Conservation (phyloP, 2,329 filamentous ascomycete genomes). For the Tolypocladium tundrense region DNA sequence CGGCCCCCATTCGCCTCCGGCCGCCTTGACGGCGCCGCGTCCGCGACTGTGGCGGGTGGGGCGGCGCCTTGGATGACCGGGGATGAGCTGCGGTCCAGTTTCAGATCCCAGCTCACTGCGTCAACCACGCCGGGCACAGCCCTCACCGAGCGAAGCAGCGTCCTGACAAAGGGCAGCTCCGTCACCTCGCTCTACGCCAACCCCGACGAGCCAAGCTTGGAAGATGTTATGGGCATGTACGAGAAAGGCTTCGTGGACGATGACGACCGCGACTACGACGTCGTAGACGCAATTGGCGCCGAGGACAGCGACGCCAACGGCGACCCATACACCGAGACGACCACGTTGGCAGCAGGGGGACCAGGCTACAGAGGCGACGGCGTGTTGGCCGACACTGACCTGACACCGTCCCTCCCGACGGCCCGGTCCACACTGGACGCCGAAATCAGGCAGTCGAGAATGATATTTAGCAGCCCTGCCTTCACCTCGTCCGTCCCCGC, state of each 20-base stretch:
- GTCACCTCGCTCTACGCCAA: conserved; percentile 47
- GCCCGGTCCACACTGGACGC: conserved; percentile 21
- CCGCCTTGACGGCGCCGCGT: conserved; percentile 26
- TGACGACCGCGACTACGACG: conserved; percentile 6
- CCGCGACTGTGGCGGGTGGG: conserved; percentile 17
- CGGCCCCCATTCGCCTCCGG: conserved; percentile 14
- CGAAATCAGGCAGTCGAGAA: conserved; percentile 28
- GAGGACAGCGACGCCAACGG: neutral
- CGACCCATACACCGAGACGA: conserved; percentile 3
- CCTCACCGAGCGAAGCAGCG: conserved; percentile 75
- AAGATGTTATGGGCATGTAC: conserved; percentile 63
- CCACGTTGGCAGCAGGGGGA: conserved; percentile 1
- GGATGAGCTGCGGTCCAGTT: conserved; percentile 45
- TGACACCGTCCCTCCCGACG: conserved; percentile 8
- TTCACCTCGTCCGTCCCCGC: conserved; percentile 29
- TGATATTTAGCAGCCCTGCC: conserved; percentile 27
- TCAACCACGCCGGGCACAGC: conserved; percentile 48
- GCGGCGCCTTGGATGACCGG: conserved; percentile 35
- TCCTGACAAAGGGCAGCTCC: conserved; percentile 70
- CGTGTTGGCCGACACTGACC: conserved; percentile 8
- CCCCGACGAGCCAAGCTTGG: conserved; percentile 50
- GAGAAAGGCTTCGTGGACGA: conserved; percentile 48
- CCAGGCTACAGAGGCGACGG: conserved; percentile 1
- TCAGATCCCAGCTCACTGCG: conserved; percentile 43
- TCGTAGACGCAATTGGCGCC: neutral